Conservation (phyloP, 108 stramenopile genomes). For the Skeletonema grethae region DNA sequence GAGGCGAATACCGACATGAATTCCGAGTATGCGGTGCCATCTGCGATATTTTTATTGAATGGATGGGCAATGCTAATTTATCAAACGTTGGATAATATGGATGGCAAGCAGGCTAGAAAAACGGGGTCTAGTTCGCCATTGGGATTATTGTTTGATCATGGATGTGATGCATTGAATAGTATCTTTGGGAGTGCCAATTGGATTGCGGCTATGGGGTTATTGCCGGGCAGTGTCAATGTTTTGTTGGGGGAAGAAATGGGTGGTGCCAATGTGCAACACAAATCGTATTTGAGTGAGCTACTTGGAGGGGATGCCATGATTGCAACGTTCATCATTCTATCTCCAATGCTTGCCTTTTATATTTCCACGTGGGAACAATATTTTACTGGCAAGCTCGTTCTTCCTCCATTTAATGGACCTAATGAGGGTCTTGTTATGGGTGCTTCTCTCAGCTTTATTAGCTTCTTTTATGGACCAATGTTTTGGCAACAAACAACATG, state of each 20-base stretch:
- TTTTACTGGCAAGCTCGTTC: constrained; percentile 73
- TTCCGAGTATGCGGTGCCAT: constrained; percentile 44
- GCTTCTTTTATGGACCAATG: constrained; percentile 51
- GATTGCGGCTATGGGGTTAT: constrained; percentile 67
- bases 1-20: constrained; percentile 43
- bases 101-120: constrained; percentile 96
- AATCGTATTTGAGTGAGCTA: constrained; percentile 10
- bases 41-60: constrained; percentile 85
- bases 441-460: constrained; percentile 62
- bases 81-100: constrained; percentile 98
- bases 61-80: constrained; percentile 90
- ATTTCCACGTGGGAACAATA: constrained; percentile 90
- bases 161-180: constrained; percentile 92
- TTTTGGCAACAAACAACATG: constrained; percentile 65
- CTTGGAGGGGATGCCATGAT: constrained; percentile 44
- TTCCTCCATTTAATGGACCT: constrained; percentile 88
- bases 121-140: constrained; percentile 87
- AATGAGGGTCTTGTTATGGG: constrained; percentile 77
- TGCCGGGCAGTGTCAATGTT: constrained; percentile 38
- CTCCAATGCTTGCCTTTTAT: constrained; percentile 74
- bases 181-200: constrained; percentile 84
- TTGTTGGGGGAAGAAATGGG: constrained; percentile 20
- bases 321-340: constrained; percentile 43
- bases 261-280: constrained; percentile 23
- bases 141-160: constrained; percentile 97